Evolutionary conservation across 2,329 filamentous ascomycete genomes (phyloP).

Genomic region (Pseudocercospora fijiensis): DNA sequence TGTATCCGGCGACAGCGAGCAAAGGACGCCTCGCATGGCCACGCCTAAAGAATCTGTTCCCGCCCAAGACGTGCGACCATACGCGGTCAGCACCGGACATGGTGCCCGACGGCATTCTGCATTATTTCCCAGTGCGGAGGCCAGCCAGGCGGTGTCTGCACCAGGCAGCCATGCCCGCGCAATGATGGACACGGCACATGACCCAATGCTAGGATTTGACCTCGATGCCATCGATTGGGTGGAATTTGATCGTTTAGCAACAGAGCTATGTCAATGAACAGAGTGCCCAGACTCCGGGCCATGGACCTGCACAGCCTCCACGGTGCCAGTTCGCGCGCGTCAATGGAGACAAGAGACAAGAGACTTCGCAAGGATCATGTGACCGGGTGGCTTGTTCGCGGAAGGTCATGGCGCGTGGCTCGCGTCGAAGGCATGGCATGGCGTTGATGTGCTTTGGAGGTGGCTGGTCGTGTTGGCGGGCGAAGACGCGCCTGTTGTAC

Average conservation of each 20-base stretch:
- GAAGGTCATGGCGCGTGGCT: not conserved
- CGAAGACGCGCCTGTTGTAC: not conserved
- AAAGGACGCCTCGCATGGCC: not conserved
- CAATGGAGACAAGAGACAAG: constrained; percentile 6
- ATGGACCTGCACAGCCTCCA: constrained; percentile 1
- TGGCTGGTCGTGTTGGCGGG: not conserved
- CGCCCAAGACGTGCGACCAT: constrained; percentile 4
- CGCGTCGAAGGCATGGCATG: not conserved
- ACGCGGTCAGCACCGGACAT: constrained; percentile 13
- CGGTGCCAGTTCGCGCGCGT: constrained; percentile 26
- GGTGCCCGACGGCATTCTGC: constrained; percentile 13
- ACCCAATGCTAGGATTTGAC: constrained; percentile 25
- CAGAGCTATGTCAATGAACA: constrained; percentile 26
- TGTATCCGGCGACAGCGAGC: constrained; percentile 10
- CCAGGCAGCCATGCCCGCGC: constrained; percentile 8
- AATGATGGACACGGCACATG: constrained; percentile 15
- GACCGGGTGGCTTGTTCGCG: not conserved
- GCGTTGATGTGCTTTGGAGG: not conserved
- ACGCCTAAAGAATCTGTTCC: constrained; percentile 6
- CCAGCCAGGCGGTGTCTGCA: not conserved
- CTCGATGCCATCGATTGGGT: constrained; percentile 32
- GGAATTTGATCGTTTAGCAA: constrained; percentile 31
- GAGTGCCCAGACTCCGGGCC: no score
- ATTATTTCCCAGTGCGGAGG: constrained; percentile 19
- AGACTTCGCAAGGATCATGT: not conserved